Evolutionary conservation across 495 filamentous ascomycete species (phyloP).

Genomic region (Penicillium cataractarum): DNA sequence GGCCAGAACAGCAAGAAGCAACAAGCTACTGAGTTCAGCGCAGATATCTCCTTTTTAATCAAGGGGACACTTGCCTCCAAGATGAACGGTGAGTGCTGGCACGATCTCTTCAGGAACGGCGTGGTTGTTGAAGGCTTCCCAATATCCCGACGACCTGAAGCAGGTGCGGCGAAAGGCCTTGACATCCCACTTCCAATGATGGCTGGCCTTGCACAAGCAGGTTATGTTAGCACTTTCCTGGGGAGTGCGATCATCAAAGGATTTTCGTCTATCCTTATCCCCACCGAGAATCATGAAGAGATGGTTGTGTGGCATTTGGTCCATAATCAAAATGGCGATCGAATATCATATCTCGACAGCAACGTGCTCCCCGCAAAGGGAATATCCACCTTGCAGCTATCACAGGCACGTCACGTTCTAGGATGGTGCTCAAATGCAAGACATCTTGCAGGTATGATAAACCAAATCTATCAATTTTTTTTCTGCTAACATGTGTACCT

Average conservation of each 20-base stretch:
- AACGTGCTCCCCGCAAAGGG: neutral
- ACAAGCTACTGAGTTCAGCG: neutral
- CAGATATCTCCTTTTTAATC: neutral
- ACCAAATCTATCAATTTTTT: neutral
- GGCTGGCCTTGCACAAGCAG: conserved; percentile 1
- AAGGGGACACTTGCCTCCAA: neutral
- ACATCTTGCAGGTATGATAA: neutral
- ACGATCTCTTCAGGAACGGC: neutral
- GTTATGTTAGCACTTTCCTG: neutral
- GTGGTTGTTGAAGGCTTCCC: conserved; percentile 2
- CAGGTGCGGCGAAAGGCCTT: neutral
- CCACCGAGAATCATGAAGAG: conserved; percentile 1
- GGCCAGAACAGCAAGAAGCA: neutral
- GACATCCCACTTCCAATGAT: conserved; percentile 2
- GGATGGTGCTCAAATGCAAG: conserved; percentile 4
- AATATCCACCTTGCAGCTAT: neutral
- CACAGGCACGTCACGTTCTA: conserved; percentile 5
- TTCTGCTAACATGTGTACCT: neutral
- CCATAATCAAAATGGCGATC: conserved; percentile 2
- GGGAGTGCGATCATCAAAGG: neutral
- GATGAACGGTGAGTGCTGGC: neutral
- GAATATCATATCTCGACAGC: conserved; percentile 4
- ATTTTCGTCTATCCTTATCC: neutral
- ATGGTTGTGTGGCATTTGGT: conserved; percentile 2
- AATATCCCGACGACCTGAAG: conserved; percentile 8